Conservation (phyloP, 176 grass and related monocot genomes). For the Triticum aestivum region DNA sequence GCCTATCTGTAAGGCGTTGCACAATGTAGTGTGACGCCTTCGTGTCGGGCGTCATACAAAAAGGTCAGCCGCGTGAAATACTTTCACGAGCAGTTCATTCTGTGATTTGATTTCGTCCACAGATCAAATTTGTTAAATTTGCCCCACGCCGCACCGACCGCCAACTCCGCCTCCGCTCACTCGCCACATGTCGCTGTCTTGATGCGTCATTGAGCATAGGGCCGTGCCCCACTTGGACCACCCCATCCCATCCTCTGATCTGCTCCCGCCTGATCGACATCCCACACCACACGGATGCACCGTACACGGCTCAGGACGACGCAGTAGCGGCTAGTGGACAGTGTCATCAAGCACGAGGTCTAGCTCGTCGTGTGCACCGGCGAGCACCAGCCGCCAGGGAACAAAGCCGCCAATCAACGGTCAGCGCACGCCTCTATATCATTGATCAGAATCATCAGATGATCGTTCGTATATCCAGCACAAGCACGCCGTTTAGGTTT, state of each 20-base stretch:
- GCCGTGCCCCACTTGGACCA: not conserved
- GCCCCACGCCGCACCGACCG: not conserved
- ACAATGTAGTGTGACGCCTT: too few species aligned
- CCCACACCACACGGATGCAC: not conserved
- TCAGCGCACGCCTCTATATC: not conserved
- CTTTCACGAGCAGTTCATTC: too few species aligned
- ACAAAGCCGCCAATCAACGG: constrained; percentile 3
- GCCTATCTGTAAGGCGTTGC: too few species aligned
- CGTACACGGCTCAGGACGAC: not conserved
- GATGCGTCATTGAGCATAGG: not conserved
- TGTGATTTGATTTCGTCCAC: too few species aligned
- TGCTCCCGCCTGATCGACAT: constrained; percentile 17
- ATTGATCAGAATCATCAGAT: not conserved
- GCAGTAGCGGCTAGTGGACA: not conserved
- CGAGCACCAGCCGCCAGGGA: not conserved
- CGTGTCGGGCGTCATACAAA: too few species aligned
- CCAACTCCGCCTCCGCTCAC: not conserved
- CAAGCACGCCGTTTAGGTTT: not conserved
- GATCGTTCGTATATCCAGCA: not conserved
- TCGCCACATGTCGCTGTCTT: not conserved
- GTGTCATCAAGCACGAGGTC: not conserved
- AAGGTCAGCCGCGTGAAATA: too few species aligned
- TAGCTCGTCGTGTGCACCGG: not conserved
- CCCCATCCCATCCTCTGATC: not conserved
- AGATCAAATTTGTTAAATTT: too few species aligned